These are phyloP conservation scores for Nannochloropsis granulata DNA, from an alignment of 108 stramenopile species.

Conservation along the genomic window DNA sequence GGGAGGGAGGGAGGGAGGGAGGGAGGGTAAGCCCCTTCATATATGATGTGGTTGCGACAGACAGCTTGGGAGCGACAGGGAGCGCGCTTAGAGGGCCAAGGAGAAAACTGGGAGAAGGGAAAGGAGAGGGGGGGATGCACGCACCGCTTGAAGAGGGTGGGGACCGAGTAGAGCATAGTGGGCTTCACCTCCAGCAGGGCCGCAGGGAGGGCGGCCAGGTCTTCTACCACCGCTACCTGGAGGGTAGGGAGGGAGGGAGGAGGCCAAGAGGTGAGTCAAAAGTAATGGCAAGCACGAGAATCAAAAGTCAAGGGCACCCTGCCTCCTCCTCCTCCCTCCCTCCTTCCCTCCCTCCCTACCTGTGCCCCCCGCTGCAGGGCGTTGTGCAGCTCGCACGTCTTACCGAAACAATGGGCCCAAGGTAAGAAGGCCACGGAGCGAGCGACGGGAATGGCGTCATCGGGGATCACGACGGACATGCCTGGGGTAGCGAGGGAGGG, in stretches of 20 bases:
- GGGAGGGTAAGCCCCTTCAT: too few relatives aligned
- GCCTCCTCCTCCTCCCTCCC: not conserved
- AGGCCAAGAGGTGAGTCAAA: not conserved
- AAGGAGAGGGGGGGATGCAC: not conserved
- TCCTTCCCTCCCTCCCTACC: not conserved
- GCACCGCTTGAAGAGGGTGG: not conserved
- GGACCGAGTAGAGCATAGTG: not conserved
- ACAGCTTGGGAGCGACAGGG: too few relatives aligned
- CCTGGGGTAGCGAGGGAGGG: not conserved
- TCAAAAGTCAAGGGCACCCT: not conserved
- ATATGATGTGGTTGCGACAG: too few relatives aligned
- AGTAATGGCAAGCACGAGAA: not conserved
- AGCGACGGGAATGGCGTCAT: not conserved
- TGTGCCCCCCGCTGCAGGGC: not conserved
- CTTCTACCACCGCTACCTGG: too few relatives aligned
- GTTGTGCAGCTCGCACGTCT: not conserved
- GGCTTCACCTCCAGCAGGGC: not conserved
- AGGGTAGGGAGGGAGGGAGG: not conserved
- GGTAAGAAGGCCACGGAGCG: not conserved
- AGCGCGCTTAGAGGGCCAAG: not conserved
- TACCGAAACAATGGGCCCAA: not conserved
- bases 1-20: too few relatives aligned
- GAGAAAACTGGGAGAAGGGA: not conserved
- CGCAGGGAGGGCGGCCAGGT: not conserved
- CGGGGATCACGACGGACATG: not conserved